These are phyloP conservation scores for Aurifilum marmelostoma DNA, from an alignment of 2,329 filamentous ascomycete genomes.

Conservation along the genomic window DNA sequence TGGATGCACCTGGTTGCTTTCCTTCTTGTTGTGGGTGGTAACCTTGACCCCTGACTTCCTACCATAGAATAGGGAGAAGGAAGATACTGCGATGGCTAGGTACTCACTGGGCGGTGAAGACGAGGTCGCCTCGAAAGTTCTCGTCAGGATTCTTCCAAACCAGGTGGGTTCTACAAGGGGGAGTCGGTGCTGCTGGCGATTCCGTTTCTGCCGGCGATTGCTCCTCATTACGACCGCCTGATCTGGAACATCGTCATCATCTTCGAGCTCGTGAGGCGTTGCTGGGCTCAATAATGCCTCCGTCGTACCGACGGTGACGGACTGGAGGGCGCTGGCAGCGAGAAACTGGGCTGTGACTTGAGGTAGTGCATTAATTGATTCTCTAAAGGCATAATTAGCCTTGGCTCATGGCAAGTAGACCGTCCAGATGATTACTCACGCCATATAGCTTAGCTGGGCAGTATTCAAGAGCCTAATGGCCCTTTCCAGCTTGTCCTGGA, in stretches of 20 bases:
- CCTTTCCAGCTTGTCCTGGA: constrained; percentile 5
- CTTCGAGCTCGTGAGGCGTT: too few species aligned
- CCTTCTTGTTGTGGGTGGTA: background rate
- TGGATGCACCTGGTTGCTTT: background rate
- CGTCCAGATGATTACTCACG: background rate
- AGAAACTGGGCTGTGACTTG: background rate
- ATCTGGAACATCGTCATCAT: background rate
- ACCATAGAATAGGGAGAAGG: background rate
- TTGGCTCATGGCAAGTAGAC: background rate
- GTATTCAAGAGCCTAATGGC: background rate
- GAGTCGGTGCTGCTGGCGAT: background rate
- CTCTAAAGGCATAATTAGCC: background rate
- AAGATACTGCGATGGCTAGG: background rate
- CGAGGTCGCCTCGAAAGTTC: background rate
- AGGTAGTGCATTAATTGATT: background rate
- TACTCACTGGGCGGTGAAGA: background rate
- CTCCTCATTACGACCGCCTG: background rate
- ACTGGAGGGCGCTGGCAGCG: background rate
- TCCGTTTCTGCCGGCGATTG: background rate
- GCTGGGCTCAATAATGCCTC: background rate
- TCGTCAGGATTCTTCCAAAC: background rate
- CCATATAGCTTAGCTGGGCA: background rate
- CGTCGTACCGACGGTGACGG: background rate
- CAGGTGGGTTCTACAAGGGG: background rate
- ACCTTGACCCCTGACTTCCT: background rate